Base-by-base conservation (phyloP, 2,329 filamentous ascomycete species). In the Fusarium continuum region DNA sequence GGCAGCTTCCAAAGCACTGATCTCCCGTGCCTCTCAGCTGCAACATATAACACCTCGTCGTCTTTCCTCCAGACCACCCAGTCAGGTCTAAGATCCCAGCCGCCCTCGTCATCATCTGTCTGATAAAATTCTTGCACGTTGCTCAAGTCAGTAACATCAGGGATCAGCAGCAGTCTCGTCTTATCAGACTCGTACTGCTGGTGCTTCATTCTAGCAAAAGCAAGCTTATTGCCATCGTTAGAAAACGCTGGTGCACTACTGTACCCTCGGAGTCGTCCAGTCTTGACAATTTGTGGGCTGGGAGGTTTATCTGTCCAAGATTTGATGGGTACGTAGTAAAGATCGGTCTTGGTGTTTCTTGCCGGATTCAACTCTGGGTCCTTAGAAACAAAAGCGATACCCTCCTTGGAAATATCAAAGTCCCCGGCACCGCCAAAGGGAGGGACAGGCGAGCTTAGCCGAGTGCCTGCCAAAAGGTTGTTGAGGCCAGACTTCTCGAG, bases 361-460 rank as follows among this genome's bases (percentile, higher is more conserved):
- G 91, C 91, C 4, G 85, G 87, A 68, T 90, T 87, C 22, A 92
- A 76, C 10, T 85, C 79, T 0, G 90, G 90, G 68, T 93, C 91
- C 67, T 91, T 92, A 8, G 91, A 85, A 9, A 92, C 85, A 70
- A 93, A 93, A 7, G 88, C 85, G 47, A 94, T 82, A 1, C 89
- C 90, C 38, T 80, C 75, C 25, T 78, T 76, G 55, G 87, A 83
- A 55, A 94, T 85, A 70, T 96, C 92, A 70, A 93, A 97, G 74
- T 96, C 89, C n/a, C 87, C 85, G 1, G 86, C 79, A 17, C 90
- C 91, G 4, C 93, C 93, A 69, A 96, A 96, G 0, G 91, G 89
- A 43, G 85, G 87, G 16, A 93, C 86, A 0, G 91, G 93, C 44
- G 80, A 88, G 70, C 86, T 88, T 23, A 90, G 80, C 16, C 75